phyloP scores from a whole-genome alignment of 2,329 filamentous ascomycete genomes.

The Sporothrix variecibatus region DNA sequence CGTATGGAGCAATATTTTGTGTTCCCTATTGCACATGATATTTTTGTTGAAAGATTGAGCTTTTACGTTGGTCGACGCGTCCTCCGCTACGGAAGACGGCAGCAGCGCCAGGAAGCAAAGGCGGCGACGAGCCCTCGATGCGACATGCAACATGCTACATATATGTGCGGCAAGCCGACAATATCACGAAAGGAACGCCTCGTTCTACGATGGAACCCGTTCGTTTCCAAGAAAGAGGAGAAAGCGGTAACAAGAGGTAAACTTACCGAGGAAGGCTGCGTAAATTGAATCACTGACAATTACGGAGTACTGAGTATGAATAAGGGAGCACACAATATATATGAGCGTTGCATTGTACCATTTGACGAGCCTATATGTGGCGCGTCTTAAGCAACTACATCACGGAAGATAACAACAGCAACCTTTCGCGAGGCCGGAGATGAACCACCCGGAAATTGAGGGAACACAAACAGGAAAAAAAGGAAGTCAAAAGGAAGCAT shows the following conservation, averaged over 20 bases:
- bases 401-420: background rate
- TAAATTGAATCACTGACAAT: background rate
- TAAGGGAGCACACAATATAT: background rate
- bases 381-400: background rate
- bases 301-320: too few species aligned
- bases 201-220: background rate
- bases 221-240: background rate
- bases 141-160: background rate
- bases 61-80: background rate
- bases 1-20: background rate
- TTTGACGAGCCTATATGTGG: slow-evolving; percentile 3
- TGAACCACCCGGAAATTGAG: slow-evolving; percentile 5
- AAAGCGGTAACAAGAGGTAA: background rate
- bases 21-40: background rate
- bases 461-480: background rate
- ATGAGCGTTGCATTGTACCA: background rate
- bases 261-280: background rate
- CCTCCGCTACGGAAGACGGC: background rate
- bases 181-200: background rate
- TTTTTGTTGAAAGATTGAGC: background rate
- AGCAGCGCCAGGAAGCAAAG: background rate
- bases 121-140: background rate
- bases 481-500: background rate
- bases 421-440: background rate
- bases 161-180: slow-evolving; percentile 3